Evolutionary conservation across 768 basidiomycete genomes (phyloP).

Genomic region (Podaxis sp.): DNA sequence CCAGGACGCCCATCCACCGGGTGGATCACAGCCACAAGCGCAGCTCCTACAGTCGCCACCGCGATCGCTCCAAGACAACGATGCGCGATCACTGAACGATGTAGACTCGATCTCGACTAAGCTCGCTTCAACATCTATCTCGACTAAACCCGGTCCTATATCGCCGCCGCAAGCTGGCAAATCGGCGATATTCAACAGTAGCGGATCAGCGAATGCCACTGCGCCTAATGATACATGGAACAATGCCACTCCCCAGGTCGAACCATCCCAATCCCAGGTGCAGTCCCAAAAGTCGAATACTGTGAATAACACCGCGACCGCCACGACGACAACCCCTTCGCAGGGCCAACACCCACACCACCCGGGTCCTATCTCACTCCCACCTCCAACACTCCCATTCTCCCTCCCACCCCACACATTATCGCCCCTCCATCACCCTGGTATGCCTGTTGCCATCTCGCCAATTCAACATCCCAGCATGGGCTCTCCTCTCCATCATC

Average conservation of each 20-base stretch:
- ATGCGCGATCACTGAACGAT: background rate
- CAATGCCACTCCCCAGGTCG: background rate
- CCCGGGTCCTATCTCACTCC: conserved; percentile 71
- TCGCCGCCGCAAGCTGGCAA: background rate
- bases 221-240: background rate
- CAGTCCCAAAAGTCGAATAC: conserved; percentile 12
- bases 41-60: background rate
- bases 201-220: background rate
- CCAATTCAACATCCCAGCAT: conserved; percentile 39
- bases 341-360: conserved; percentile 40
- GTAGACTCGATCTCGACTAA: conserved; percentile 15
- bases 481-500: conserved; percentile 27
- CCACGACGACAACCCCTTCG: conserved; percentile 12
- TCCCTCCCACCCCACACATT: conserved; percentile 24
- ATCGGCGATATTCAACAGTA: background rate
- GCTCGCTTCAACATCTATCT: conserved; percentile 5
- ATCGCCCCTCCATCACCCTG: conserved; percentile 29
- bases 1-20: background rate
- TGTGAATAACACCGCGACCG: background rate
- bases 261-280: conserved; percentile 8
- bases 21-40: conserved; percentile 15
- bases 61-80: background rate
- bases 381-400: conserved; percentile 47
- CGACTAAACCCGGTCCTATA: background rate
- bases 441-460: conserved; percentile 30